Conservation (phyloP, 768 basidiomycete species). For the Erythrobasidium yunnanense region DNA sequence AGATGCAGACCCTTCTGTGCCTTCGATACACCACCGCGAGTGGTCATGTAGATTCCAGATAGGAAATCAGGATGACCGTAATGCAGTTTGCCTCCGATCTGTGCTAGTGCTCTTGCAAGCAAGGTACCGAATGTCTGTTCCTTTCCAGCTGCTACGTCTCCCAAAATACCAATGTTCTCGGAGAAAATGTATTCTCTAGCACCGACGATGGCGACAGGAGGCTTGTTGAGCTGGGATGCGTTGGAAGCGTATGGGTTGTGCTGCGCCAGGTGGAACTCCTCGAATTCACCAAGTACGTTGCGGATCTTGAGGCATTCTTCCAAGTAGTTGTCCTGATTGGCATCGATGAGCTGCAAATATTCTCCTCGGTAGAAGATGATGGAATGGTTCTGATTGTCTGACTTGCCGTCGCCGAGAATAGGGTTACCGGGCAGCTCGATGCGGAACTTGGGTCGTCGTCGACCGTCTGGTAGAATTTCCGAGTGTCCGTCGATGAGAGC, state of each 20-base stretch:
- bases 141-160: conserved; percentile 96
- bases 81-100: conserved; percentile 96
- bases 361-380: conserved; percentile 99
- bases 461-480: conserved; percentile 80
- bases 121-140: conserved; percentile 99
- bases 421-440: conserved; percentile 98
- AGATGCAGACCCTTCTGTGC: conserved; percentile 98
- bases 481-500: conserved; percentile 95
- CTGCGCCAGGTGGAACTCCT: conserved; percentile 72
- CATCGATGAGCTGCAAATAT: conserved; percentile 97
- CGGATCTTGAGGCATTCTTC: conserved; percentile 99
- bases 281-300: conserved; percentile 94
- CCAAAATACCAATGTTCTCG: conserved; percentile 97
- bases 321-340: conserved; percentile 99
- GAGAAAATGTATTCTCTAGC: conserved; percentile 99
- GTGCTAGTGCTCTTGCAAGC: conserved; percentile 85
- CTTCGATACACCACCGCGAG: conserved; percentile 95
- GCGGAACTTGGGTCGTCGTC: conserved; percentile 88
- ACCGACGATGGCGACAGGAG: conserved; percentile 93
- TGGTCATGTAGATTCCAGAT: conserved; percentile 93
- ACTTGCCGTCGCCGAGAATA: conserved; percentile 96
- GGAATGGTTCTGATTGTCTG: conserved; percentile 99
- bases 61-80: conserved; percentile 99
- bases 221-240: conserved; percentile 71
- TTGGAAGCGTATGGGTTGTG: conserved; percentile 72